Base-by-base conservation (phyloP, 2,329 filamentous ascomycete species). In the Dactylonectria estremocensis region DNA sequence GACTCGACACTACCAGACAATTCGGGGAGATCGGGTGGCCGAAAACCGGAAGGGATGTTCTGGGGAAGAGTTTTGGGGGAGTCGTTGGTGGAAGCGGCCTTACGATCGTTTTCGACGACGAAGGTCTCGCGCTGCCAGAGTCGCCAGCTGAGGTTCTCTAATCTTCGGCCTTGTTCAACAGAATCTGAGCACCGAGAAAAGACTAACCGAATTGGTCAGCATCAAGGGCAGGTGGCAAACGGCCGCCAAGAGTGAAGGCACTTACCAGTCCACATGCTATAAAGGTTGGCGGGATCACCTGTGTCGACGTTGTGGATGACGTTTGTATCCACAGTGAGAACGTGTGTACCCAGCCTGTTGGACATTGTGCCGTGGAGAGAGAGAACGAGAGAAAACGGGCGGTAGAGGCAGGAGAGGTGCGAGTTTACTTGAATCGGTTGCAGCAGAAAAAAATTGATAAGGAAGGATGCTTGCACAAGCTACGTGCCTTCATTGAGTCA, bases 191-290 rank as follows among this genome's bases (percentile, higher is more conserved):
- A 97, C 83, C 95, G 94, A 58, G 95, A 95, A 80, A 98, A 98
- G 68, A 98, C 95, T 96, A 78, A 20, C 33, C 31, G 11, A 20
- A 20, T 61, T 67, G 64, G 79, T 84, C 74, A 83, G 81, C 72
- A 69, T 73, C 58, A 61, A 66, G 60, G 48, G 50, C 52, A 64
- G 24, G 56, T 61, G 52, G 60, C 37, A 67, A 56, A 46, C 14
- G 52, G 49, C 22, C 59, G 59, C 43, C 14, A 13, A 28, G 52
- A 33, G 43, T 53, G 24, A 58, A 31, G 61, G n/a, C 31, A 87
- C 93, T 89, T 84, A 97, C 95, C 94, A 81, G 94, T 95, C 95
- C 95, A 97, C 90, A 98, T 97, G 85, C 93, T 95, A 84, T 96
- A 97, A 58, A 98, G 90, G 79, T 95, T 97, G 83, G 97, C 94